Percentiles rank a stretch among this genome's conserved stretches.
Evolutionary conservation across 2,329 filamentous ascomycete genomes (phyloP).

Genomic region (Drechmeria coniospora): DNA sequence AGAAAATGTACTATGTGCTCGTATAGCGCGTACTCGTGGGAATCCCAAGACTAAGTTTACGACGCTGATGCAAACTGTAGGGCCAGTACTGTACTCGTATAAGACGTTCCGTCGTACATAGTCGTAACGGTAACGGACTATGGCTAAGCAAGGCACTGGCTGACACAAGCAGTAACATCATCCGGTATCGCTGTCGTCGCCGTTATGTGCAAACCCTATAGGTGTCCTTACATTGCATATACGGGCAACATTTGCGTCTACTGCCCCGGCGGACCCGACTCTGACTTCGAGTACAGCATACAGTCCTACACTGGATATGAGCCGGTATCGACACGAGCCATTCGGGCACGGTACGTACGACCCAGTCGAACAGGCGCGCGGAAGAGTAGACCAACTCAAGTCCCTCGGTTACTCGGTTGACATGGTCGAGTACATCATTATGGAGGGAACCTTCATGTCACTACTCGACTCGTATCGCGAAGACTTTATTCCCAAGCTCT

Average conservation of each 20-base stretch:
- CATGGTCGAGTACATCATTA: constrained; percentile 99
- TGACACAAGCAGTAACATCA: constrained; percentile 50
- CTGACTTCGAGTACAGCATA: constrained; percentile 97
- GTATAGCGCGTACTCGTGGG: no score
- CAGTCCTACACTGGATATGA: constrained; percentile 98
- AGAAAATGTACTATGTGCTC: no score
- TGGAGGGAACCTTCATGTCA: constrained; percentile 99
- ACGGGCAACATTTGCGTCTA: constrained; percentile 99
- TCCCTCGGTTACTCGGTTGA: constrained; percentile 92
- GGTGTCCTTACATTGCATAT: constrained; percentile 95
- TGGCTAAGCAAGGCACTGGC: neutral
- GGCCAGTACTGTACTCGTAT: no score
- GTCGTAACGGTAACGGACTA: no score
- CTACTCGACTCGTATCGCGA: constrained; percentile 78
- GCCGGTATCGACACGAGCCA: constrained; percentile 95
- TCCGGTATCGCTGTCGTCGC: constrained; percentile 96
- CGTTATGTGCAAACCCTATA: constrained; percentile 98
- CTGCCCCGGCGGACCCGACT: constrained; percentile 92
- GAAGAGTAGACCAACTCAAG: constrained; percentile 92
- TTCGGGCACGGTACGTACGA: constrained; percentile 93
- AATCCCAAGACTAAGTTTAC: no score
- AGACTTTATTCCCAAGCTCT: constrained; percentile 85
- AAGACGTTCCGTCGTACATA: no score
- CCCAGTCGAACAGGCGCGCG: constrained; percentile 91
- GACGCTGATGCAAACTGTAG: no score